These are phyloP conservation scores for Neurospora sp. DNA, from an alignment of 495 filamentous ascomycete genomes.

Conservation along the genomic window DNA sequence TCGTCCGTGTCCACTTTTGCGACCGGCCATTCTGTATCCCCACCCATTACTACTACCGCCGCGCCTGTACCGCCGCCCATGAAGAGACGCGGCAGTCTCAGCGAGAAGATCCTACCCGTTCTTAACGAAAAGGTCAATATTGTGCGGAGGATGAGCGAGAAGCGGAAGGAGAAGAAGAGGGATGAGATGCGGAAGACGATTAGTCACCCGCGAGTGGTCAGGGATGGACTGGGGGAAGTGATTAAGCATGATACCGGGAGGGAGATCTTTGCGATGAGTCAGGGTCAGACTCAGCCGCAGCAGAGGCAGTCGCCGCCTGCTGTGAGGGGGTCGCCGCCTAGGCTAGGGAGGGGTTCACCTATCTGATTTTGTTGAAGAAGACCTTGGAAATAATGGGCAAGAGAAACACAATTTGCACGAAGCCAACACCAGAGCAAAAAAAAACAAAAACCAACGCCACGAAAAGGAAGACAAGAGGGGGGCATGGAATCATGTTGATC, in stretches of 20 bases:
- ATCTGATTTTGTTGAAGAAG: background rate
- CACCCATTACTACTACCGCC: background rate
- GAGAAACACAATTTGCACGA: background rate
- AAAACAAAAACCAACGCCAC: background rate
- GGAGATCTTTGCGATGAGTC: background rate
- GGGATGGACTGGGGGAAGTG: slow-evolving; percentile 43
- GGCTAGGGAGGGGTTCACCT: background rate
- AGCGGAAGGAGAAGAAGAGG: slow-evolving; percentile 53
- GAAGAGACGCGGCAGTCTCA: background rate
- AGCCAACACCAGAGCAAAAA: background rate
- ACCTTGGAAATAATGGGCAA: background rate
- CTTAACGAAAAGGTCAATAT: slow-evolving; percentile 33
- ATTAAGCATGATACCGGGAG: slow-evolving; percentile 26
- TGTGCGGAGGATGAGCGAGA: slow-evolving; percentile 48
- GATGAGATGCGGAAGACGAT: slow-evolving; percentile 61
- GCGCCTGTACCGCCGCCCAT: background rate
- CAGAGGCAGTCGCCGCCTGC: background rate
- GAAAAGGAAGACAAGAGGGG: background rate
- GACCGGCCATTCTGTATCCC: background rate
- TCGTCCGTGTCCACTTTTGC: background rate
- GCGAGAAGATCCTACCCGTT: slow-evolving; percentile 20
- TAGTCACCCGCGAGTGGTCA: slow-evolving; percentile 36
- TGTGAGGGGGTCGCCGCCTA: background rate
- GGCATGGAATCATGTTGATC: background rate
- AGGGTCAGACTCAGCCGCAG: background rate